phyloP scores from a whole-genome alignment of 2,329 filamentous ascomycete species.

The Botrytis byssoidea region DNA sequence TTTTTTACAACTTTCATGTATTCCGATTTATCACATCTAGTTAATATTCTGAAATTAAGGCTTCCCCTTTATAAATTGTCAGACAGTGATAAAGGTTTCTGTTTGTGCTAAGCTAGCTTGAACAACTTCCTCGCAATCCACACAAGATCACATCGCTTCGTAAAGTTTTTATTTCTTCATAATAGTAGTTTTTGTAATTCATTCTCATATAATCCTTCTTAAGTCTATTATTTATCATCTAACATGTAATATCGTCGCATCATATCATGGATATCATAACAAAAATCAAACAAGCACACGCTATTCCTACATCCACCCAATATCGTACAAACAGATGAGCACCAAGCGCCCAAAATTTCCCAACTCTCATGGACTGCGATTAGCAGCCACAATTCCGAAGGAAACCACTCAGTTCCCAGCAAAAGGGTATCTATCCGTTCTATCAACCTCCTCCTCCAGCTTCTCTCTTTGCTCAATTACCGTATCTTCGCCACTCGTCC shows the following conservation, averaged over 20 bases:
- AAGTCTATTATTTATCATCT: neutral
- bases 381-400: neutral
- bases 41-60: neutral
- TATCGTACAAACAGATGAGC: neutral
- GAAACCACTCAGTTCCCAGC: neutral
- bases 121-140: too few relatives aligned
- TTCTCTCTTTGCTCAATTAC: constrained; percentile 5
- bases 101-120: neutral
- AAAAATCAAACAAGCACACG: neutral
- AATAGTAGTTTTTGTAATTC: too few relatives aligned
- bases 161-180: too few relatives aligned
- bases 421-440: constrained; percentile 13
- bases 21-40: neutral
- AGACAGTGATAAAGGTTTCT: neutral
- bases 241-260: neutral
- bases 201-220: neutral
- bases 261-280: constrained; percentile 14
- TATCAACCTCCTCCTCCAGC: neutral
- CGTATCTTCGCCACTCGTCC: constrained; percentile 2
- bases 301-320: neutral
- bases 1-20: neutral
- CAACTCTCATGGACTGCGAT: neutral
- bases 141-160: neutral
- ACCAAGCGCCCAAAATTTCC: neutral
- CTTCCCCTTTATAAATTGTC: neutral